phyloP scores from a whole-genome alignment of 768 basidiomycete genomes.

The Mycena floridula region DNA sequence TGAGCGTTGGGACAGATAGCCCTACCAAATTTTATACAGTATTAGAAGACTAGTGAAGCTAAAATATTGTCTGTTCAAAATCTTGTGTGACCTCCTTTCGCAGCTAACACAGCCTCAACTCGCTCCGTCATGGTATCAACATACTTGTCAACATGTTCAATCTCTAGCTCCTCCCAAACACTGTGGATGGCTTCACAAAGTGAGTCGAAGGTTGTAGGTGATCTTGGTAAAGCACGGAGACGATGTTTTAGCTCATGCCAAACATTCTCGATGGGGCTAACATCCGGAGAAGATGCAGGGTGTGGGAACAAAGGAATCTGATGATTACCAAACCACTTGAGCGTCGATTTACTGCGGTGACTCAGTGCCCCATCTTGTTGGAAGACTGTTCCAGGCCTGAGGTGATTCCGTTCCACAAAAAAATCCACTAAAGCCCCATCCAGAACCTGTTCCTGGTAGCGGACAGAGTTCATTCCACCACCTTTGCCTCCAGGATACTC shows the following conservation, averaged over 20 bases:
- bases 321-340: slow-evolving; percentile 6
- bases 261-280: slow-evolving; percentile 7
- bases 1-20: too few species aligned
- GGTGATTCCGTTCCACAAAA: background rate
- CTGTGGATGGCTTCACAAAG: slow-evolving; percentile 2
- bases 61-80: too few species aligned
- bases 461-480: slow-evolving; percentile 6
- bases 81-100: slow-evolving; percentile 9
- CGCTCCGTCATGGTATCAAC: slow-evolving; percentile 4
- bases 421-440: background rate
- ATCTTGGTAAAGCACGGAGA: background rate
- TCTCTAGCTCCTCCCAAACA: slow-evolving; percentile 5
- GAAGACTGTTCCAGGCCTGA: too few species aligned
- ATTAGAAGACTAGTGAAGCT: too few species aligned
- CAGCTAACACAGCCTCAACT: slow-evolving; percentile 7
- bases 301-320: slow-evolving; percentile 7
- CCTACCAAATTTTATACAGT: too few species aligned
- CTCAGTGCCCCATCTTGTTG: slow-evolving; percentile 8
- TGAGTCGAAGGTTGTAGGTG: slow-evolving; percentile 2
- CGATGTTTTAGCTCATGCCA: slow-evolving; percentile 8
- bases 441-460: slow-evolving; percentile 8
- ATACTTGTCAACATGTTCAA: slow-evolving; percentile 3
- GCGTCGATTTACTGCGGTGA: slow-evolving; percentile 5
- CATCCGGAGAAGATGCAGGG: slow-evolving; percentile 8
- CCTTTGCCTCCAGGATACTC: slow-evolving; percentile 11